Evolutionary conservation across 2,329 filamentous ascomycete genomes (phyloP).

Genomic region (Xylariaceae sp.): DNA sequence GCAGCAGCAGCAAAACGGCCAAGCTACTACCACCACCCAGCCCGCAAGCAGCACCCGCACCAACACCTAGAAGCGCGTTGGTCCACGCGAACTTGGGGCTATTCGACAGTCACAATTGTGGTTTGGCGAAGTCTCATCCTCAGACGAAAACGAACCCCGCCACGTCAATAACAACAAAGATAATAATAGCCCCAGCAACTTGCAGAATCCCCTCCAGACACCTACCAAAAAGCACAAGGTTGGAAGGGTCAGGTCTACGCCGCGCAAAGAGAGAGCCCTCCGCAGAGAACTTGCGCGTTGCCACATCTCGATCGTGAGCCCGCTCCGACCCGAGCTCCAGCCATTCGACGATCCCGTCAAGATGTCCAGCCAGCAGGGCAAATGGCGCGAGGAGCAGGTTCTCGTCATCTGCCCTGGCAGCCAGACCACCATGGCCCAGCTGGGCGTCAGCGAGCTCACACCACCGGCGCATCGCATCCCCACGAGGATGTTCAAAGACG

Average conservation of each 20-base stretch:
- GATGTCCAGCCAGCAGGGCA: conserved; percentile 63
- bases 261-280: conserved; percentile 27
- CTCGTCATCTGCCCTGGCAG: conserved; percentile 82
- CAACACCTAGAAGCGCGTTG: conserved; percentile 28
- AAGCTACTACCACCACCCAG: conserved; percentile 4
- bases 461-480: conserved; percentile 85
- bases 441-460: conserved; percentile 88
- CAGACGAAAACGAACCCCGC: background rate
- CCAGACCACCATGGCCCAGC: conserved; percentile 86
- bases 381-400: conserved; percentile 69
- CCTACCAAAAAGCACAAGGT: conserved; percentile 3
- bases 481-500: conserved; percentile 93
- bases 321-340: background rate
- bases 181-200: background rate
- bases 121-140: conserved; percentile 19
- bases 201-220: background rate
- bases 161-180: background rate
- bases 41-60: conserved; percentile 17
- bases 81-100: conserved; percentile 30
- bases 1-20: background rate
- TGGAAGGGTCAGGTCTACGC: conserved; percentile 4
- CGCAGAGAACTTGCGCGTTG: conserved; percentile 21
- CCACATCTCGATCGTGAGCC: background rate
- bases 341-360: conserved; percentile 25
- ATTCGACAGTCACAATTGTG: conserved; percentile 21